Evolutionary conservation across 2,329 filamentous ascomycete genomes (phyloP), one percentile per base, ranked within the genome.

Genomic region (Triangularia verruculosa): DNA sequence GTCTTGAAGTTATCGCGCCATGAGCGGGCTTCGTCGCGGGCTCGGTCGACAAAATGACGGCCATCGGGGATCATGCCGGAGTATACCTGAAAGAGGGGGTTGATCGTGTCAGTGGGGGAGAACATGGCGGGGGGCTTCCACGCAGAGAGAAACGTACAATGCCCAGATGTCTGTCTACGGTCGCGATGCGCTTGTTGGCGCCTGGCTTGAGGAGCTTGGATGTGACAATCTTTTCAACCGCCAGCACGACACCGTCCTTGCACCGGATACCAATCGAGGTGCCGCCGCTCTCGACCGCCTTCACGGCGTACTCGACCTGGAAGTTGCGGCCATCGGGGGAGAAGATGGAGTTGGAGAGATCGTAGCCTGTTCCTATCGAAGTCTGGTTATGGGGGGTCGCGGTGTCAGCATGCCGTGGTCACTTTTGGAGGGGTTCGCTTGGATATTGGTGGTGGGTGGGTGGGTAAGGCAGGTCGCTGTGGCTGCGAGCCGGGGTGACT

Each of bases 311-410:
- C 85, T 99, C 95, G 78, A 96, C 92, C 81, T 99, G 95, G 80
- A 99, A 99, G 80, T 99, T 99, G 73, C 95, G 91, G 76, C 95
- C 95, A 82, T 99, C 95, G 70, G 95, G 95, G 57, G 95, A 98
- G 85, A 98, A 99, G 83, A 98, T 96, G 75, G 95, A 98, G 86
- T 99, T 99, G 78, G 92, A 92, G 74, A 99, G 90, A 87, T 99
- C 95, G 83, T 99, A 99, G 76, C 95, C 95, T 74, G 95, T 99
- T 77, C 95, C 95, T 90, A 99, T 99, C 76, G 95, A 99, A 75
- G 95, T 99, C 95, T 99, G 17, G 39, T 17, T 17, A 17, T 5
- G 71, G 63, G 68, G 66, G 68, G 62, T 43, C 59, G 61, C 61
- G 66, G 63, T 62, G 43, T 57, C 12, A 58, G 47, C 51, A 61